Evolutionary conservation across 2,329 filamentous ascomycete genomes (phyloP), one percentile per base, ranked within the genome.

Genomic region (Sporothrix pallida): DNA sequence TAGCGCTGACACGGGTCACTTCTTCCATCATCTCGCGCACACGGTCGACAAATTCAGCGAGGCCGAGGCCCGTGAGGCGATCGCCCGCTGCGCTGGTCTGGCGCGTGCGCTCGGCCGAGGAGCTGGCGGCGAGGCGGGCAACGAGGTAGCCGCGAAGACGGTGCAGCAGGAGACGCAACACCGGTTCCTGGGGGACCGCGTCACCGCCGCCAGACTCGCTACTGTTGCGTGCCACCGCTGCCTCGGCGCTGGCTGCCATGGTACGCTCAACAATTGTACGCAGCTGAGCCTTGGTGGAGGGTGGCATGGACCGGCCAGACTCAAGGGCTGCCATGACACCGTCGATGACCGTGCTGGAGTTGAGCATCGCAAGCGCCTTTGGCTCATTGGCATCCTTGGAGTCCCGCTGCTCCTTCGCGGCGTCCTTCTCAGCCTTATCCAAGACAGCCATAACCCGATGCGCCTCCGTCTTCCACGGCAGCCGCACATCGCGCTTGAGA

Each of bases 401-500:
- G 42, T 48, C 48, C 58, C 48, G 31, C 60, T 60, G 85, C 2
- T 86, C 26, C 44, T 72, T 62, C 15, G 7, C 58, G 86, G 81
- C 48, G 78, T 79, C 76, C 26, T 44, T 20, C 52, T 82, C 80
- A 15, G 85, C 87, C 70, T 77, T 78, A 76, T 92, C 90, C 12
- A 95, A 86, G 0, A 93, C 88, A 0, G 88, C 83, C 84, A 92
- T 89, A 76, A 95, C 88, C n/a, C 92, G 89, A 2, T 85, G 84
- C 0, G 92, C 91, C 81, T 95, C 91, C 31, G 86, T 88, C 81
- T 91, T 93, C 93, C 93, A 96, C 23, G 91, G 89, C 13, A 88
- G 88, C 62, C 93, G 89, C 3, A 94, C 92, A 78, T 95, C 93
- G 17, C 93, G 89, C 82, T 94, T 95, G 46, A 96, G 87, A 8